A percentile compares a stretch with the other conserved stretches of the same genome.
Conservation (phyloP, 2,329 filamentous ascomycete genomes). For the Nothophaeocryptopus gaeumannii region DNA sequence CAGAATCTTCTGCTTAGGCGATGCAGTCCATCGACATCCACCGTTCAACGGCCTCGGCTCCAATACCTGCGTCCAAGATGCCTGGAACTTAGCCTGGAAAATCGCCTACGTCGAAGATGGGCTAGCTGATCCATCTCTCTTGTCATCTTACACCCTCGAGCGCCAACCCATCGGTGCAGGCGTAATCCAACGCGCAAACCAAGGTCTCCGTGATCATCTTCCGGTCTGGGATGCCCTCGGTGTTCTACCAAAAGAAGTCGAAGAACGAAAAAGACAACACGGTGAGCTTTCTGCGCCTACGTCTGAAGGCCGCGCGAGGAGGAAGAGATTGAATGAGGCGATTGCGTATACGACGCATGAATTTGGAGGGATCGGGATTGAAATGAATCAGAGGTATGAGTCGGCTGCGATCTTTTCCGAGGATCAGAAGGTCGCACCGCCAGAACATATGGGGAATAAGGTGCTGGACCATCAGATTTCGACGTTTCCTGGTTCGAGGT, state of each 20-base stretch:
- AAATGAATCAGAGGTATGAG: constrained; percentile 59
- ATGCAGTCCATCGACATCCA: constrained; percentile 58
- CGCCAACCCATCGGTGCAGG: constrained; percentile 44
- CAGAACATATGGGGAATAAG: constrained; percentile 24
- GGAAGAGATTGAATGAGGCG: constrained; percentile 34
- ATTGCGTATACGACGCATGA: constrained; percentile 34
- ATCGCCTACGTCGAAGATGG: constrained; percentile 28
- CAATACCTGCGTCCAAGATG: constrained; percentile 22
- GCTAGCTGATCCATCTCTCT: constrained; percentile 21
- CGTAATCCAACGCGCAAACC: constrained; percentile 55
- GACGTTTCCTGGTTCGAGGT: constrained; percentile 58
- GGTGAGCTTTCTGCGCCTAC: constrained; percentile 30
- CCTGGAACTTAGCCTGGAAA: constrained; percentile 18
- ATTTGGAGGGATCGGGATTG: constrained; percentile 56
- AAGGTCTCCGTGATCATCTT: constrained; percentile 54
- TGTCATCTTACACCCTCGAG: constrained; percentile 33
- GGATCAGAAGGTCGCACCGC: constrained; percentile 29
- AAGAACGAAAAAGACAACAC: constrained; percentile 30
- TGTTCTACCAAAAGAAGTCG: constrained; percentile 24
- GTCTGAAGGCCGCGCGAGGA: constrained; percentile 36
- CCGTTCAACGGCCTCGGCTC: constrained; percentile 56
- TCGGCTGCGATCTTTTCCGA: constrained; percentile 38
- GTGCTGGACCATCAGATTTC: constrained; percentile 29
- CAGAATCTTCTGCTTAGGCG: constrained; percentile 56
- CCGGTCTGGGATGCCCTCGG: constrained; percentile 34